Conservation (phyloP, 1,139 yeast genomes). For the Magnusiomyces ingens region DNA sequence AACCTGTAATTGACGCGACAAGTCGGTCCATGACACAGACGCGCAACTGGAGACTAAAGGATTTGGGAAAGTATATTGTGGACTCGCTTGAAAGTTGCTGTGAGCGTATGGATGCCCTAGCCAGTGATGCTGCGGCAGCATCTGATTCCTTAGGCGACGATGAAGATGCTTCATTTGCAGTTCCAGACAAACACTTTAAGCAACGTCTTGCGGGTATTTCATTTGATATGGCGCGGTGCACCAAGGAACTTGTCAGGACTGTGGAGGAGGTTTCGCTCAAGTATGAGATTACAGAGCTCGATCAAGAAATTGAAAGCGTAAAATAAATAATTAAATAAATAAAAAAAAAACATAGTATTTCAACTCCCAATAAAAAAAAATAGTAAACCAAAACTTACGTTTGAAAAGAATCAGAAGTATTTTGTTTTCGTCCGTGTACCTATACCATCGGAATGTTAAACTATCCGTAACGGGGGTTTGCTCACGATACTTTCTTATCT, state of each 20-base stretch:
- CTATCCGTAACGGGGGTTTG: too few species aligned
- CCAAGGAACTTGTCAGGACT: slow-evolving; percentile 89
- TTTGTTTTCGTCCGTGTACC: too few species aligned
- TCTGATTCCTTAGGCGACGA: slow-evolving; percentile 23
- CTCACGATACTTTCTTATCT: too few species aligned
- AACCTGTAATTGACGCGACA: slow-evolving; percentile 87
- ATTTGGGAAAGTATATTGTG: slow-evolving; percentile 88
- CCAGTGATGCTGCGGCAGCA: slow-evolving; percentile 23
- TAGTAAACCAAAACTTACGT: too few species aligned
- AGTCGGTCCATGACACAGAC: slow-evolving; percentile 85
- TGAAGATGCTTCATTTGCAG: slow-evolving; percentile 38
- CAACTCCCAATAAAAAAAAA: too few species aligned
- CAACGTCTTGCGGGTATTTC: slow-evolving; percentile 94
- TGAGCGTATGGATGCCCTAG: slow-evolving; percentile 48
- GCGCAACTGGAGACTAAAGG: slow-evolving; percentile 65
- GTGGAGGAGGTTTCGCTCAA: slow-evolving; percentile 90
- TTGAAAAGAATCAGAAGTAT: too few species aligned
- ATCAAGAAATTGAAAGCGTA: slow-evolving; percentile 11
- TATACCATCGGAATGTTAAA: too few species aligned
- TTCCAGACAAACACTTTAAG: slow-evolving; percentile 83
- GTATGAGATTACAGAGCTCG: slow-evolving; percentile 53
- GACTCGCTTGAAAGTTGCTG: slow-evolving; percentile 79
- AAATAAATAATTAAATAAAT: not conserved
- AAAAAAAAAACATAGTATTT: not conserved
- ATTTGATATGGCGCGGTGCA: slow-evolving; percentile 92